Evolutionary conservation across 106 monocot genomes (phyloP).

Genomic region (Cymbidium sinense): DNA sequence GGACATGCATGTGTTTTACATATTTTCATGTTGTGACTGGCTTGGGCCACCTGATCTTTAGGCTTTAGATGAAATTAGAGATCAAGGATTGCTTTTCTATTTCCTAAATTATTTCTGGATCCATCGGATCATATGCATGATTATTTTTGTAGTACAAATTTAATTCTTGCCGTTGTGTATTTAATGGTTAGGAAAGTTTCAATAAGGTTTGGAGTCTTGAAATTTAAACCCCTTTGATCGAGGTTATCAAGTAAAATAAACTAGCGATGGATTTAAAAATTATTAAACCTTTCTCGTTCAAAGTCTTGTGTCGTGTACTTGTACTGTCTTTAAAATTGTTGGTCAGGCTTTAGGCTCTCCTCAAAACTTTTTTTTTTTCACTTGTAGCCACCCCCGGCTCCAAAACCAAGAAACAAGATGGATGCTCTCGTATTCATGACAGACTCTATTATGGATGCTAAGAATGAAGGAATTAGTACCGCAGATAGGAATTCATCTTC

Average conservation of each 20-base stretch:
- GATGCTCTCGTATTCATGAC: slow-evolving; percentile 57
- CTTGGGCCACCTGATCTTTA: too few species aligned
- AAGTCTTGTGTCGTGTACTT: neutral
- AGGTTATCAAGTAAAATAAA: too few species aligned
- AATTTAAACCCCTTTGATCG: too few species aligned
- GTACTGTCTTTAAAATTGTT: neutral
- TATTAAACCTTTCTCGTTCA: neutral
- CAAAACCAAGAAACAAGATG: slow-evolving; percentile 69
- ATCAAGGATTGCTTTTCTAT: too few species aligned
- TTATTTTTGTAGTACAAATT: too few species aligned
- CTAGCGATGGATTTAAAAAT: too few species aligned
- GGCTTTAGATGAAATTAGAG: too few species aligned
- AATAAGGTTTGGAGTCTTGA: neutral
- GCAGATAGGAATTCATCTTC: slow-evolving; percentile 10
- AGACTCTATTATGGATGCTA: slow-evolving; percentile 35
- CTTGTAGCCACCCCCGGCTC: slow-evolving; percentile 66
- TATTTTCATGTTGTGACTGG: too few species aligned
- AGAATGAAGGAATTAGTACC: slow-evolving; percentile 24
- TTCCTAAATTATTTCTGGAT: too few species aligned
- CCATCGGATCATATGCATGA: too few species aligned
- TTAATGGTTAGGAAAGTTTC: neutral
- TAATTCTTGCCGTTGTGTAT: too few species aligned
- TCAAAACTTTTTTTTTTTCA: neutral
- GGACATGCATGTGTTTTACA: too few species aligned
- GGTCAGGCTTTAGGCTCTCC: neutral